Evolutionary conservation across 1,139 yeast species (phyloP), one percentile per base, ranked within the genome.

Genomic region (Yamadazyma diospyri): DNA sequence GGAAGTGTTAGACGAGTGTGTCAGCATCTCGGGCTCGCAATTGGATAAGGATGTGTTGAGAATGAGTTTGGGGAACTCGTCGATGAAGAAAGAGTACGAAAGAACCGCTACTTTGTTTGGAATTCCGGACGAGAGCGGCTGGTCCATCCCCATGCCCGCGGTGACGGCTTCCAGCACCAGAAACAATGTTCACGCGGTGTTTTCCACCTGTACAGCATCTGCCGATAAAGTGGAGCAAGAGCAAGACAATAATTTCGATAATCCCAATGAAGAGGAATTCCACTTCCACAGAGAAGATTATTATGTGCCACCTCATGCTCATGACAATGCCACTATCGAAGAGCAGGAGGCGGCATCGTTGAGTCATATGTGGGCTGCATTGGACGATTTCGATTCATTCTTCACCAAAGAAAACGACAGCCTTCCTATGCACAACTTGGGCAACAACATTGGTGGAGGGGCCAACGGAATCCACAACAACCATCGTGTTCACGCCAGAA

Each of bases 71-170:
- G 97, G 97, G 9, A 87, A 85, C 46, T 67, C 81, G 12, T 76
- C 86, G 3, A 68, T 83, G 48, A 76, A 82, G 47, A 85, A 83
- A 42, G 94, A 86, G 46, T 84, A 82, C 49, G 96, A 85, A 45
- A 79, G 77, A 45, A 81, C 94, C 1, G 92, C 94, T 0, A 87
- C 97, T 0, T 64, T 92, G 35, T 94, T 88, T 64, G 98, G 98
- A 11, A 81, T 89, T 15, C 98, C 98, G 0, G 96, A 88, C 39
- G 95, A 86, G n/a, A 80, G 81, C 51, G 99, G 99, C 1, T 94
- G 99, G 99, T 81, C 97, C 0, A 80, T 94, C 30, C 95, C 97
- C 2, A 83, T 85, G 92, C 96, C 97, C 0, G 85, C 89, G 0
- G 78, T 85, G 22, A 81, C 94, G 0, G 87, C 97, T 0, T 82